A percentile compares a stretch with the other conserved stretches of the same genome.
Evolutionary conservation across 2,329 filamentous ascomycete species (phyloP).

Genomic region (Fusarium torulosum): DNA sequence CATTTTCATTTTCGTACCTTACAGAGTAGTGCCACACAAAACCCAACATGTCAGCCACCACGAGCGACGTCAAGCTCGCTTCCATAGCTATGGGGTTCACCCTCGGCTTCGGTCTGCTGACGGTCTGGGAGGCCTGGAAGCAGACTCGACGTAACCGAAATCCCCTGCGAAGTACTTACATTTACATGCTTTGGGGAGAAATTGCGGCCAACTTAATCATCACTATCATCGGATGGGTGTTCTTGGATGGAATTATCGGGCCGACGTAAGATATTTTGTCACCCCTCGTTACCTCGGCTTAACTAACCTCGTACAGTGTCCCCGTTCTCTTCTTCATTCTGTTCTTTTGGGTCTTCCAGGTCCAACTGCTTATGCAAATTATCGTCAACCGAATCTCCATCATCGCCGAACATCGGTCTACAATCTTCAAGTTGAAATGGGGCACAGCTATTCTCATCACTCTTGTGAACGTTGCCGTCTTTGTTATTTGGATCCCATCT

Average conservation of each 20-base stretch:
- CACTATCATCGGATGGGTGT: slow-evolving; percentile 56
- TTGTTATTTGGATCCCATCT: slow-evolving; percentile 66
- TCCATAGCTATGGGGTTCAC: slow-evolving; percentile 51
- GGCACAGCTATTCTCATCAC: slow-evolving; percentile 60
- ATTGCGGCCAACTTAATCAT: slow-evolving; percentile 56
- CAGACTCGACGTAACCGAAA: slow-evolving; percentile 56
- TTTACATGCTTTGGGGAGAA: slow-evolving; percentile 62
- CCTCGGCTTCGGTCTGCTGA: slow-evolving; percentile 57
- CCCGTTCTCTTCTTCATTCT: slow-evolving; percentile 54
- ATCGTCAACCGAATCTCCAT: slow-evolving; percentile 67
- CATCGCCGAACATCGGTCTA: slow-evolving; percentile 57
- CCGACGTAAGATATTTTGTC: slow-evolving; percentile 43
- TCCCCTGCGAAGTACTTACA: slow-evolving; percentile 54
- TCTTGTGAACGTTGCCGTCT: slow-evolving; percentile 65
- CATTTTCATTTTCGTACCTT: no score
- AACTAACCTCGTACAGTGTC: slow-evolving; percentile 36
- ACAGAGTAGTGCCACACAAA: neutral
- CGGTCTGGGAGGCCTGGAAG: slow-evolving; percentile 56
- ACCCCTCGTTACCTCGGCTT: neutral
- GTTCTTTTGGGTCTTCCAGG: slow-evolving; percentile 58
- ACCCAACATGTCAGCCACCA: slow-evolving; percentile 20
- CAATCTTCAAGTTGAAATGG: slow-evolving; percentile 60
- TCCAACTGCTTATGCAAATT: slow-evolving; percentile 66
- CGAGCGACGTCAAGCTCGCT: slow-evolving; percentile 47
- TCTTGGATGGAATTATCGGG: slow-evolving; percentile 52